Evolutionary conservation across 2,329 filamentous ascomycete genomes (phyloP).

Genomic region (Periconia digitata): DNA sequence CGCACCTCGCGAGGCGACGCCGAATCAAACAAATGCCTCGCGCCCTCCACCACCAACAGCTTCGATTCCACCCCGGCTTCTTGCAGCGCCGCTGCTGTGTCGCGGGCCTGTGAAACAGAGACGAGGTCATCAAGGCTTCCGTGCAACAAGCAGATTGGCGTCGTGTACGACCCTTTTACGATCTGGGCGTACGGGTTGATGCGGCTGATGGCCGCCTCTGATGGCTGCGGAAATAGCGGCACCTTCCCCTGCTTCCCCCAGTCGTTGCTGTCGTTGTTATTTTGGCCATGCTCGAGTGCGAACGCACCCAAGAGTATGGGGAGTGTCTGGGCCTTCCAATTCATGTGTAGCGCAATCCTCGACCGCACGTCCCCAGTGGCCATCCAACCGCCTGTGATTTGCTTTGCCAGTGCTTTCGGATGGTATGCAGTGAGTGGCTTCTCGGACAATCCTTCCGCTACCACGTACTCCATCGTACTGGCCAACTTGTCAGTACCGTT

Average conservation of each 20-base stretch:
- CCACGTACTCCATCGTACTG: not conserved
- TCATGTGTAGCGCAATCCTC: slow-evolving; percentile 47
- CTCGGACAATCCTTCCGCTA: slow-evolving; percentile 4
- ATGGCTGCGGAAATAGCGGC: not conserved
- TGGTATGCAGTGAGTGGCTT: not conserved
- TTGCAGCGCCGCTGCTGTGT: too few species aligned
- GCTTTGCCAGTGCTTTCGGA: not conserved
- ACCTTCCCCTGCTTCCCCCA: not conserved
- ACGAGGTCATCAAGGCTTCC: slow-evolving; percentile 11
- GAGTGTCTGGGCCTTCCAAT: slow-evolving; percentile 44
- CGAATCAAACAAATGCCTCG: too few species aligned
- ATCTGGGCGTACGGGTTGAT: slow-evolving; percentile 15
- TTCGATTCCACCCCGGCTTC: too few species aligned
- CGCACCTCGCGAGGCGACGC: too few species aligned
- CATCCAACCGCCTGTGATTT: slow-evolving; percentile 8
- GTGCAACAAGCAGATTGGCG: slow-evolving; percentile 17
- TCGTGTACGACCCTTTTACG: slow-evolving; percentile 8
- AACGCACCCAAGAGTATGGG: slow-evolving; percentile 36
- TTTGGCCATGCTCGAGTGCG: too few species aligned
- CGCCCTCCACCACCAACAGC: too few species aligned
- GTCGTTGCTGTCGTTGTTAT: not conserved
- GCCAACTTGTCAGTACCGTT: not conserved
- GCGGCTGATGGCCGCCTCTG: slow-evolving; percentile 2
- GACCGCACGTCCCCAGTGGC: slow-evolving; percentile 28
- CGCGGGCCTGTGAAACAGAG: too few species aligned